Base-by-base conservation (phyloP, 2,329 filamentous ascomycete species). In the Drechslera avenae region DNA sequence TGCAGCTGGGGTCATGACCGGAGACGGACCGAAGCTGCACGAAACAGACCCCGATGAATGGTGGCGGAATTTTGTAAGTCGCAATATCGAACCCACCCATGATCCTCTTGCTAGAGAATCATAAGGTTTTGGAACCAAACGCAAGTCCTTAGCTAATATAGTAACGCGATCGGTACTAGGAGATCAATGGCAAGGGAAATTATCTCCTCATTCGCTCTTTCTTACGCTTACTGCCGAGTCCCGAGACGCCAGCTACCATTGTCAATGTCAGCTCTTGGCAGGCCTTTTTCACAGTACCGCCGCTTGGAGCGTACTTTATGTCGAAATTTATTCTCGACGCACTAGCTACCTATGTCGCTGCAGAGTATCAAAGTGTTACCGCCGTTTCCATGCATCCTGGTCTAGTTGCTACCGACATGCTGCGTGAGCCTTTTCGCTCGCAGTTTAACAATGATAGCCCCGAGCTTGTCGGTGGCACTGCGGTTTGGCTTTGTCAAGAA, bases 111-210 rank as follows among this genome's bases (percentile, higher is more conserved):
- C n/a, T n/a, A n/a, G n/a, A n/a, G n/a, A n/a, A n/a, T n/a, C n/a
- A n/a, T n/a, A n/a, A n/a, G n/a, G n/a, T n/a, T n/a, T n/a, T n/a
- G n/a, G n/a, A n/a, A n/a, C n/a, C n/a, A n/a, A n/a, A n/a, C n/a
- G n/a, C n/a, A 7, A 2, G 2, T 23, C 9, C 2, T 8, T 23
- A 7, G 21, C 21, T 8, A n/a, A n/a, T 23, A 23, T 23, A 23
- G 18, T 40, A 26, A 42, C 30, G 30, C 9, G 5, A 7, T 18
- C n/a, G 2, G 10, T 30, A 18, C 12, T 44, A 74, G 71, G 66
- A 71, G 54, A 52, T 64, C 43, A 74, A 74, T 48, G 56, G 66
- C 31, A 62, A 65, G 34, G 73, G 69, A 26, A 69, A 60, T 5
- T 71, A 67, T 50, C 60, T 71, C 34, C 35, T 67, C 14, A 69